These are phyloP conservation scores for Cyclotella baltica DNA, from an alignment of 108 stramenopile genomes.

Conservation along the genomic window DNA sequence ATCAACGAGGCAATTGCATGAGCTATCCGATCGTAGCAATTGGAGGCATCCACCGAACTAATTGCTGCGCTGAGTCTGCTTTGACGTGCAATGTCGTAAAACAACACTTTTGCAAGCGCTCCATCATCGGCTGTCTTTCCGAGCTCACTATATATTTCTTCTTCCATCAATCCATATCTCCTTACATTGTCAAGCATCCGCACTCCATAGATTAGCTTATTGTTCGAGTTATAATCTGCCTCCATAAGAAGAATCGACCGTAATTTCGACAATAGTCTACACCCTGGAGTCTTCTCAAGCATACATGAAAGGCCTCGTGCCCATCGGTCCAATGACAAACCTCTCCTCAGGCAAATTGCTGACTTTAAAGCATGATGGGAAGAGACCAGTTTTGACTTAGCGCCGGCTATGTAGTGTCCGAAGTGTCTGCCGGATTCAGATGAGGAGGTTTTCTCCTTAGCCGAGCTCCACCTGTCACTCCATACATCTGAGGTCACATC, in stretches of 20 bases:
- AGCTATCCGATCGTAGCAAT: slow-evolving; percentile 24
- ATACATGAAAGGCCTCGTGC: slow-evolving; percentile 8
- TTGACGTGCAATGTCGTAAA: slow-evolving; percentile 11
- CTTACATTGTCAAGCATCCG: slow-evolving; percentile 28
- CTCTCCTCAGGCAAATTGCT: neutral
- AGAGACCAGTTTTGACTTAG: neutral
- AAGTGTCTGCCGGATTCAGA: slow-evolving; percentile 22
- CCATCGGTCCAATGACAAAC: slow-evolving; percentile 14
- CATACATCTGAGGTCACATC: neutral
- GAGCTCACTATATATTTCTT: slow-evolving; percentile 26
- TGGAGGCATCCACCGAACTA: slow-evolving; percentile 11
- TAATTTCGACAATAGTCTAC: slow-evolving; percentile 6
- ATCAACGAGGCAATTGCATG: slow-evolving; percentile 18
- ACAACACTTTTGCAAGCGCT: slow-evolving; percentile 6
- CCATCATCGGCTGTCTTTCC: slow-evolving; percentile 22
- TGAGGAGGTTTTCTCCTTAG: slow-evolving; percentile 16
- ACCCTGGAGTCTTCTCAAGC: slow-evolving; percentile 11
- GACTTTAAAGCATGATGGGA: slow-evolving; percentile 22
- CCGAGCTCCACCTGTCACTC: neutral
- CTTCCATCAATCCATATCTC: slow-evolving; percentile 8
- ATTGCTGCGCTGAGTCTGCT: slow-evolving; percentile 1
- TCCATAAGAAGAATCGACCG: slow-evolving; percentile 34
- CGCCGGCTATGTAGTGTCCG: slow-evolving; percentile 7
- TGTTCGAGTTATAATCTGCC: slow-evolving; percentile 21
- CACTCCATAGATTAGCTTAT: slow-evolving; percentile 13